Base-by-base conservation (phyloP, 345 rosid genomes). In the thale cress (Arabidopsis thaliana) region DNA sequence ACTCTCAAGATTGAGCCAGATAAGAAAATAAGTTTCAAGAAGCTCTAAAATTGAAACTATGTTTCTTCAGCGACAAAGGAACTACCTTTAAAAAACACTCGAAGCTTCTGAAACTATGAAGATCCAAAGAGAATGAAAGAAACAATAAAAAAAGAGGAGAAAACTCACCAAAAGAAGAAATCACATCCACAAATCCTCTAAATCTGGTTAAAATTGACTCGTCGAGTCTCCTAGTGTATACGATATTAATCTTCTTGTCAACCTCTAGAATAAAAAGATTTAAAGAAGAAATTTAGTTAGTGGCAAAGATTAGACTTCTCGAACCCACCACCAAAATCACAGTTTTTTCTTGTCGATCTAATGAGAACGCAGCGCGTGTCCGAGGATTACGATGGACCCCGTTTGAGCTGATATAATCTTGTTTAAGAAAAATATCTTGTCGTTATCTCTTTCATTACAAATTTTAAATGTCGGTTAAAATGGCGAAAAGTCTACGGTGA, bases 321-420 rank as follows among this genome's bases (percentile, higher is more conserved):
- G 51, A 76, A 53, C 63, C 75, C 80, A 69, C 72, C 60, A 63
- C 67, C 34, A 70, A 77, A 59, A 55, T 70, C 66, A 63, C 76
- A 70, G 56, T 66, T 69, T 62, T 44, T 53, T 20, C 4, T 2
- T 24, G 2, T 55, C 25, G 49, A 62, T 61, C 80, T 23, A 69
- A 55, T 55, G 28, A 9, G 55, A 69, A 62, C 36, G 10, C 42
- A 62, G 65, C 80, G 75, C 80, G 80, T 77, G 80, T 76, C 75
- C 80, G 58, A 52, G 57, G 61, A 69, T 61, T 24, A 24, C 11
- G 42, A 69, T 49, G 79, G 74, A 68, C 79, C 79, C 74, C 51
- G 32, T n/a, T n/a, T 59, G 41, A 59, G 36, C 32, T 52, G 36
- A 37, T 38, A 23, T 13, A 37, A 23, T 59, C 30, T 66, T 16